Percentiles rank a stretch among this genome's conserved stretches.
Conservation (phyloP, 495 filamentous ascomycete species). For the Cryomyces minteri region DNA sequence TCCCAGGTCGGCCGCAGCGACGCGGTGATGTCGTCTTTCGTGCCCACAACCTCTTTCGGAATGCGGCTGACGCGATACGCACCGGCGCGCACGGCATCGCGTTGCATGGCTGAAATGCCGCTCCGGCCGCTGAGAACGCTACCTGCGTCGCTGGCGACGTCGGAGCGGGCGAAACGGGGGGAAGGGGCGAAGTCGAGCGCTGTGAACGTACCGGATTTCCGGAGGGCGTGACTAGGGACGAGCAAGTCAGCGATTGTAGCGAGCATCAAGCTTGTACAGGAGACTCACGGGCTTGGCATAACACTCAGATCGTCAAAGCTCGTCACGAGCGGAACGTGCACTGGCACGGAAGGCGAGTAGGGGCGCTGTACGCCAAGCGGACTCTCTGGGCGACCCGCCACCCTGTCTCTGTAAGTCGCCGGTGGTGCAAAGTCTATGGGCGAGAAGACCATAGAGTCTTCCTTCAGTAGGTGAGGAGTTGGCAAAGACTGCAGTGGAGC, state of each 20-base stretch:
- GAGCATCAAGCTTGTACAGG: not conserved
- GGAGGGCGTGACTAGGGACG: conserved; percentile 43
- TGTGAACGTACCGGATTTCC: conserved; percentile 81
- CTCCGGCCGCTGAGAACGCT: conserved; percentile 60
- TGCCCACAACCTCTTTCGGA: conserved; percentile 67
- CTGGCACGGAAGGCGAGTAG: conserved; percentile 49
- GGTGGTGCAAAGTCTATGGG: conserved; percentile 82
- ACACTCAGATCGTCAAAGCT: conserved; percentile 71
- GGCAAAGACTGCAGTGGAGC: conserved; percentile 56
- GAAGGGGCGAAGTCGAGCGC: conserved; percentile 91
- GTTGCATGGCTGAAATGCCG: conserved; percentile 52
- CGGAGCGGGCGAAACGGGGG: conserved; percentile 70
- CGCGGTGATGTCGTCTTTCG: conserved; percentile 47
- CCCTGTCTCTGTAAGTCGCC: conserved; percentile 42
- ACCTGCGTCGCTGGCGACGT: conserved; percentile 65
- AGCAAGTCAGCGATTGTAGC: not conserved
- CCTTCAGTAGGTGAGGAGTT: conserved; percentile 68
- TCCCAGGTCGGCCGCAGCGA: conserved; percentile 67
- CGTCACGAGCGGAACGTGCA: conserved; percentile 59
- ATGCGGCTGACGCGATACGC: conserved; percentile 81
- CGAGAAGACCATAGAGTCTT: conserved; percentile 56
- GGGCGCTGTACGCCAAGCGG: conserved; percentile 58
- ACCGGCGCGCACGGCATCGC: conserved; percentile 65
- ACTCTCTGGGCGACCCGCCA: conserved; percentile 59
- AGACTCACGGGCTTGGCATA: conserved; percentile 82